Evolutionary conservation across 306 rosid species (phyloP).

Genomic region (Lathyrus tuberosus): DNA sequence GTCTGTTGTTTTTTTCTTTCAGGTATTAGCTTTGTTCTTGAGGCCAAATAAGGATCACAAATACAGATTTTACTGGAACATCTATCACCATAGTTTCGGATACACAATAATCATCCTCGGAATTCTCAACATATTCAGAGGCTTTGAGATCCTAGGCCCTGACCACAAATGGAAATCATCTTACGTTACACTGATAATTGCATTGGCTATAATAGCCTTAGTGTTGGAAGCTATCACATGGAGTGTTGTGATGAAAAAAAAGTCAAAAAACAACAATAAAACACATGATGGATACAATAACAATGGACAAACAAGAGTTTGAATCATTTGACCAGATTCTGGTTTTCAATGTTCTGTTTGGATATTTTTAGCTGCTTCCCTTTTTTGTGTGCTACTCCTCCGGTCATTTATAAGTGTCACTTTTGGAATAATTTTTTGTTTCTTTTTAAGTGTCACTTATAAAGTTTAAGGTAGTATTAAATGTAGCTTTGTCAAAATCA

Average conservation of each 20-base stretch:
- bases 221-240: slow-evolving; percentile 77
- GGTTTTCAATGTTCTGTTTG: neutral
- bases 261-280: slow-evolving; percentile 51
- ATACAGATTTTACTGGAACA: slow-evolving; percentile 69
- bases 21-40: slow-evolving; percentile 80
- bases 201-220: slow-evolving; percentile 57
- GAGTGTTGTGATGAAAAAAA: slow-evolving; percentile 68
- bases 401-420: no score
- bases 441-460: no score
- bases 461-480: no score
- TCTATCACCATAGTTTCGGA: slow-evolving; percentile 80
- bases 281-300: slow-evolving; percentile 55
- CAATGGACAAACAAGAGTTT: slow-evolving; percentile 46
- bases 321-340: neutral
- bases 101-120: slow-evolving; percentile 59
- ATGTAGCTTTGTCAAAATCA: no score
- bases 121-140: slow-evolving; percentile 72
- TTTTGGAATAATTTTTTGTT: no score
- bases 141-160: slow-evolving; percentile 61
- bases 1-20: neutral
- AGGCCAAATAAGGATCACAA: slow-evolving; percentile 84
- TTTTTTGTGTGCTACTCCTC: neutral
- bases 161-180: slow-evolving; percentile 61
- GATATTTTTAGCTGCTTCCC: neutral
- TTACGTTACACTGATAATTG: slow-evolving; percentile 47